Evolutionary conservation across 805 yeast species (phyloP).

Genomic region (Candida khao-thaluensis): DNA sequence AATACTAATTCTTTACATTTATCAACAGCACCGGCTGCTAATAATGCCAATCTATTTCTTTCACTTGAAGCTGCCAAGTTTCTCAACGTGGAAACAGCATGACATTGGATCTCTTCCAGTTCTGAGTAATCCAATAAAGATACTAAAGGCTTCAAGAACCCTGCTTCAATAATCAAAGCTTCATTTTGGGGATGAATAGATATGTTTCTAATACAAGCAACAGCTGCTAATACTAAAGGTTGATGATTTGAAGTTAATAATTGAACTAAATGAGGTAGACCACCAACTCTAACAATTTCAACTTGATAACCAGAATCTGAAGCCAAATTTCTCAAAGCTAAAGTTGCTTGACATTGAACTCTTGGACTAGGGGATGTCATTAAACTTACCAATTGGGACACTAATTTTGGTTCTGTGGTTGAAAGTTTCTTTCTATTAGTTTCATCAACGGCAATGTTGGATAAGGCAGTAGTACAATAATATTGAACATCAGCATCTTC

Average conservation of each 20-base stretch:
- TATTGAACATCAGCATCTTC: constrained; percentile 96
- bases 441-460: constrained; percentile 97
- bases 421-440: constrained; percentile 83
- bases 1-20: constrained; percentile 87
- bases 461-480: constrained; percentile 95
- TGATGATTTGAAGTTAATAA: constrained; percentile 85
- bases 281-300: constrained; percentile 94
- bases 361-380: constrained; percentile 94
- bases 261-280: constrained; percentile 89
- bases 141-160: constrained; percentile 89
- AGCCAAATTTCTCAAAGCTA: constrained; percentile 93
- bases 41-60: constrained; percentile 83
- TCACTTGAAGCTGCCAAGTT: constrained; percentile 95
- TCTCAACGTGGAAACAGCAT: constrained; percentile 93
- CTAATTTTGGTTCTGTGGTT: constrained; percentile 89
- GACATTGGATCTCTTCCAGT: constrained; percentile 96
- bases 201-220: constrained; percentile 96
- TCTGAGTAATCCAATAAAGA: constrained; percentile 78
- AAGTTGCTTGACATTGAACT: constrained; percentile 97
- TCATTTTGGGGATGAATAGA: constrained; percentile 97
- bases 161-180: constrained; percentile 93
- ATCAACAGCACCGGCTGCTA: constrained; percentile 93
- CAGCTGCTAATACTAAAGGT: constrained; percentile 92
- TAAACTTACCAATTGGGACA: constrained; percentile 78
- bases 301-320: constrained; percentile 94